phyloP scores from a whole-genome alignment of 1,284 basidiomycete species.

The Tausonia pullulans region DNA sequence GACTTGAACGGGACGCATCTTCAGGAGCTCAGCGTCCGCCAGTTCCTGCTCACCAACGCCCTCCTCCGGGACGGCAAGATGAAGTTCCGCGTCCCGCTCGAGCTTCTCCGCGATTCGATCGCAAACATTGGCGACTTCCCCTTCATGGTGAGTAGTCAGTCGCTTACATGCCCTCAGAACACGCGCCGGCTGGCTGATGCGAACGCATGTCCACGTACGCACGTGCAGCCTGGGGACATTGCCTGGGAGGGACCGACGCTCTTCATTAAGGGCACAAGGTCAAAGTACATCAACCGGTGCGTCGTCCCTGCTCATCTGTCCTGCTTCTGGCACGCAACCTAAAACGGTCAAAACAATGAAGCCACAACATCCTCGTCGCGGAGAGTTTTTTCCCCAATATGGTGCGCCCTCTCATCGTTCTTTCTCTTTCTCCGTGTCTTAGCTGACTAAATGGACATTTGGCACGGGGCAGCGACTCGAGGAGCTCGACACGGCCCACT shows the following conservation, averaged over 20 bases:
- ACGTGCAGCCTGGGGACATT: constrained; percentile 15
- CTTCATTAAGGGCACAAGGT: constrained; percentile 43
- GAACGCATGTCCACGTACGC: neutral
- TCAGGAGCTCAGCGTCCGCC: constrained; percentile 39
- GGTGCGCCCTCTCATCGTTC: constrained; percentile 17
- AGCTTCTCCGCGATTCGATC: constrained; percentile 36
- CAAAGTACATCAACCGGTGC: constrained; percentile 40
- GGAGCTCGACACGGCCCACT: constrained; percentile 33
- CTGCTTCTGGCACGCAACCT: too few species aligned
- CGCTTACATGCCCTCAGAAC: constrained; percentile 21
- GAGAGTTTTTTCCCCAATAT: constrained; percentile 42
- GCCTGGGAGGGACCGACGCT: constrained; percentile 39
- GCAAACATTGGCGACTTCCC: constrained; percentile 44
- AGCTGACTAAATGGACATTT: neutral
- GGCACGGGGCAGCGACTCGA: constrained; percentile 19
- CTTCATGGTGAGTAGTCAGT: constrained; percentile 22
- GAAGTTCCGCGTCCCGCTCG: constrained; percentile 42
- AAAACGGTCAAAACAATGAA: too few species aligned
- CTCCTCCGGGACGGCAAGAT: constrained; percentile 26
- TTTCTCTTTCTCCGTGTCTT: constrained; percentile 8
- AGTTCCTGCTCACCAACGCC: constrained; percentile 48
- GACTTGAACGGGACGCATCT: neutral
- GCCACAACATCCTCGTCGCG: constrained; percentile 38
- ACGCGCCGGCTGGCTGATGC: constrained; percentile 8
- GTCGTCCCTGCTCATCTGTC: too few species aligned